phyloP scores from a whole-genome alignment of 1,284 basidiomycete species.

The Cryptococcus jaspeensis region DNA sequence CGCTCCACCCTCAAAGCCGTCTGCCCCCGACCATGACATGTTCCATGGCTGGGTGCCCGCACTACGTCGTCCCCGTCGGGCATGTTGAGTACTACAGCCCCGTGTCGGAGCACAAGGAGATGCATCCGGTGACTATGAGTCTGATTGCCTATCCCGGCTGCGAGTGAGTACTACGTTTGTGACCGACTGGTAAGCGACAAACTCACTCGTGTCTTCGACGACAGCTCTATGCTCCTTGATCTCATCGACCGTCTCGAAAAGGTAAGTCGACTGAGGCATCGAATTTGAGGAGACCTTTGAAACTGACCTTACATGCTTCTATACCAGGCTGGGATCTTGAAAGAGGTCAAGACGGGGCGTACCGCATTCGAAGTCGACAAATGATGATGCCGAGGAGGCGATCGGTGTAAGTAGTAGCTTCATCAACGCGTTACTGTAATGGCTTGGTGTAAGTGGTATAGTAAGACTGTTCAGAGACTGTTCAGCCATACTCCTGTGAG shows the following conservation, averaged over 20 bases:
- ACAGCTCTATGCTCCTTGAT: constrained; percentile 25
- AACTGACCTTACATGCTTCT: not conserved
- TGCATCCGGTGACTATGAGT: constrained; percentile 51
- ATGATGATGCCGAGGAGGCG: too few species aligned
- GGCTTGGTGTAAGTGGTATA: too few species aligned
- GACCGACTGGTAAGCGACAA: not conserved
- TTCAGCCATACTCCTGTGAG: too few species aligned
- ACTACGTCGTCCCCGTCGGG: constrained; percentile 54
- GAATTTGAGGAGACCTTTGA: too few species aligned
- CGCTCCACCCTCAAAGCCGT: too few species aligned
- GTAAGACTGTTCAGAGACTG: too few species aligned
- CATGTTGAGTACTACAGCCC: constrained; percentile 51
- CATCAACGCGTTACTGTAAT: too few species aligned
- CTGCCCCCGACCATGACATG: too few species aligned
- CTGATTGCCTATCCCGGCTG: constrained; percentile 52
- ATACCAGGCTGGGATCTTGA: constrained; percentile 16
- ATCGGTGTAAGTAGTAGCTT: too few species aligned
- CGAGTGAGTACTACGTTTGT: constrained; percentile 44
- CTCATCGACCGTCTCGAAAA: constrained; percentile 16
- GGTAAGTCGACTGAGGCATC: too few species aligned
- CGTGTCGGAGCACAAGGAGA: constrained; percentile 48
- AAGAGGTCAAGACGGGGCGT: constrained; percentile 19
- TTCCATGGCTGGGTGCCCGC: constrained; percentile 34
- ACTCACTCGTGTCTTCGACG: not conserved
- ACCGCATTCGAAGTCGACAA: constrained; percentile 14